Evolutionary conservation across 129 eudicot species (phyloP), one percentile per base, ranked within the genome.

Genomic region (Pseudognaphalium luteoalbum): DNA sequence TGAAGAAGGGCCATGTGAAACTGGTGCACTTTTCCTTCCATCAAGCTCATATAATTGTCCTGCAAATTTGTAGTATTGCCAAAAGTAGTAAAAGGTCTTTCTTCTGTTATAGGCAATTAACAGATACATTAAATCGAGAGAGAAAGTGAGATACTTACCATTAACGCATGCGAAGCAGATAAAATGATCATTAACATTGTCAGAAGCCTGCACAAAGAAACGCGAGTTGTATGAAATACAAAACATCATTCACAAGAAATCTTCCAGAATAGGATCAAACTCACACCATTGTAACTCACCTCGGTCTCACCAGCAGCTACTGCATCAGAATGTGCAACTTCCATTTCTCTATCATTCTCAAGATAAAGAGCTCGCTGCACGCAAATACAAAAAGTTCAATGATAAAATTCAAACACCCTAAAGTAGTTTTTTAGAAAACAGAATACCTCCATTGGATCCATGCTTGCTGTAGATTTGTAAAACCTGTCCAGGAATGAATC

Each of bases 241-340:
- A 15, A 9, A 4, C 17, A 65, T 51, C 66, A 22, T 66, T 52
- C 52, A 20, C 32, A 3, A 25, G 64, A 58, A 58, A 21, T 44
- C 17, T 11, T 4, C 15, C 52, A 58, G 25, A 14, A 58, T 11
- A 58, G 2, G 4, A 20, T 58, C 14, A 58, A 12, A 58, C 21
- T 20, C 64, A 58, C 64, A 21, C 29, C 32, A 47, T 52, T 6
- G 11, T 58, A 65, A 73, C 86, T 83, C 35, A 93, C 98, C 90
- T 88, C 87, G 29, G 98, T 94, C 14, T 94, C 98, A 83, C 98
- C 98, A 87, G 90, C 98, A 81, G 86, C 83, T 66, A 93, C 98
- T 16, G 98, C 98, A 73, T 87, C 92, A 66, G 96, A 85, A 85
- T 90, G 98, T 80, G 98, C 98, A 77, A 85, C 93, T 86, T 94